These are phyloP conservation scores for Gigaspora rosea DNA, from an alignment of 192 early-diverging fungal genomes.

Conservation along the genomic window DNA sequence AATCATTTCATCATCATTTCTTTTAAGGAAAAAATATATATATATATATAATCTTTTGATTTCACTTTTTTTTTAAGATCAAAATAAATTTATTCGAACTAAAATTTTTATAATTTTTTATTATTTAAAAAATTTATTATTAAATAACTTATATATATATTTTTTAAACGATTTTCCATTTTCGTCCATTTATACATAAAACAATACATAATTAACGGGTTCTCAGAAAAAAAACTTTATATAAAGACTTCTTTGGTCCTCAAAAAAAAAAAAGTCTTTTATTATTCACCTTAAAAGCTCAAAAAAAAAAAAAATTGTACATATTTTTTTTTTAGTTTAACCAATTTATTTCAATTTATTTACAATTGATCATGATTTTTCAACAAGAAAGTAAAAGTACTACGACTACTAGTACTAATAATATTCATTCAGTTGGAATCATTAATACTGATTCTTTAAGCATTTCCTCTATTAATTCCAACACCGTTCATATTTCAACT, in stretches of 20 bases:
- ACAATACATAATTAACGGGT: slow-evolving; percentile 5
- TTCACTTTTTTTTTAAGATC: neutral
- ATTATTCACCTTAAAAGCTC: neutral
- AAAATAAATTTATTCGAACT: no score
- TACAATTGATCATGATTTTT: no score
- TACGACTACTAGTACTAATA: neutral
- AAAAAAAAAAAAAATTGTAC: neutral
- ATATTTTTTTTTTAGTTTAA: no score
- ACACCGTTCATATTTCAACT: neutral
- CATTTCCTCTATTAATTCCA: neutral
- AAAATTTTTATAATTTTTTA: no score
- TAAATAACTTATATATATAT: neutral
- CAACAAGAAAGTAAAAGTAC: no score
- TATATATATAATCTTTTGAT: neutral
- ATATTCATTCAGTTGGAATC: neutral
- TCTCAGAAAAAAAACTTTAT: neutral
- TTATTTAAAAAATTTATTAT: no score
- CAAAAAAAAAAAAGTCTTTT: neutral
- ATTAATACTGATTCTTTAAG: neutral
- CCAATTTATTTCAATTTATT: no score
- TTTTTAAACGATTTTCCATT: neutral
- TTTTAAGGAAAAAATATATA: neutral
- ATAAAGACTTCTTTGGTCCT: neutral
- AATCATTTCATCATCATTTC: neutral
- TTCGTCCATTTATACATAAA: slow-evolving; percentile 1